A percentile compares a stretch with the other conserved stretches of the same genome.
Evolutionary conservation across 345 rosid species (phyloP).

Genomic region (Bruguiera gymnorhiza): DNA sequence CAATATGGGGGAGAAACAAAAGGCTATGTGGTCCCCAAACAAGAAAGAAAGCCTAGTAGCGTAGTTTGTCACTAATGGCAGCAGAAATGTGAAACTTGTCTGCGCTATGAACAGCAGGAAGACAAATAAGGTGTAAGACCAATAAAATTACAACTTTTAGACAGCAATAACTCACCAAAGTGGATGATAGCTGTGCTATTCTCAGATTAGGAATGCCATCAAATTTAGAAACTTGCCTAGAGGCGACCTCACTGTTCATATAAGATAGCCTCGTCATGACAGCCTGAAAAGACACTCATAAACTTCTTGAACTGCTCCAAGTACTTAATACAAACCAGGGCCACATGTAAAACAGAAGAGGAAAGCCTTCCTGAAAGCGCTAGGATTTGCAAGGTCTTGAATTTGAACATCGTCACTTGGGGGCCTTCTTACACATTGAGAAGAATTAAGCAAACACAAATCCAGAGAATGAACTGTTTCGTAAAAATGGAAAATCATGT

Average conservation of each 20-base stretch:
- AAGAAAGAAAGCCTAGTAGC: background rate
- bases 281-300: slow-evolving; percentile 36
- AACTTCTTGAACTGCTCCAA: background rate
- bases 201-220: slow-evolving; percentile 48
- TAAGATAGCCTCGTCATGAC: slow-evolving; percentile 51
- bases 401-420: too few species aligned
- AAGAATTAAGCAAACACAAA: too few species aligned
- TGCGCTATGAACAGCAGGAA: too few species aligned
- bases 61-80: too few species aligned
- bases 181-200: slow-evolving; percentile 26
- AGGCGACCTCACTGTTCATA: slow-evolving; percentile 50
- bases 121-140: too few species aligned
- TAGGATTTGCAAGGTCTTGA: slow-evolving; percentile 36
- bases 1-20: slow-evolving; percentile 6
- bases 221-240: slow-evolving; percentile 41
- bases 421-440: too few species aligned
- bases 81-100: too few species aligned
- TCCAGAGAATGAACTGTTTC: too few species aligned
- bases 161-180: slow-evolving; percentile 22
- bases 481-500: too few species aligned
- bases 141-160: too few species aligned
- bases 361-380: slow-evolving; percentile 59
- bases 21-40: background rate
- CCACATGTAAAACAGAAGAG: background rate
- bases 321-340: background rate